phyloP scores from a whole-genome alignment of 2,329 filamentous ascomycete species.

The Chrysosporium keratinophilum region DNA sequence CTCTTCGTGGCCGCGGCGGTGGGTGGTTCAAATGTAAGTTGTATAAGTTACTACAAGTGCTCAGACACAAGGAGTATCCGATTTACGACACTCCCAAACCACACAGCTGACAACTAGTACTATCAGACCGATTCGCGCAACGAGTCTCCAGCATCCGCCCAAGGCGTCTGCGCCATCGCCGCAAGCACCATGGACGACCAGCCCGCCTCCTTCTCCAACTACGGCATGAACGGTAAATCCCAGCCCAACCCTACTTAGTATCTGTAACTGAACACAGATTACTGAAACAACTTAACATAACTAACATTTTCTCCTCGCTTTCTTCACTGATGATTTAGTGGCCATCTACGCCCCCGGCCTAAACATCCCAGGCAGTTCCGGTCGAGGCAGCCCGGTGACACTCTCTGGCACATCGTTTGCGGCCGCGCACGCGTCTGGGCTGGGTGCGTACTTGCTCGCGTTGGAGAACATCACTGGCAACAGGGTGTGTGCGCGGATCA shows the following conservation, averaged over 20 bases:
- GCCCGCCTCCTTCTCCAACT: conserved; percentile 35
- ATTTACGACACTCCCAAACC: too few relatives aligned
- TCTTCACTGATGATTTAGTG: too few relatives aligned
- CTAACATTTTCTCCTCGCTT: background rate
- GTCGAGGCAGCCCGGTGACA: conserved; percentile 31
- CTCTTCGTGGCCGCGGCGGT: conserved; percentile 34
- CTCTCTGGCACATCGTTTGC: conserved; percentile 31
- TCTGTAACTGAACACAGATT: too few relatives aligned
- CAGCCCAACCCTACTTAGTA: background rate
- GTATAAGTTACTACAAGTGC: too few relatives aligned
- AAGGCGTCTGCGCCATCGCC: conserved; percentile 33
- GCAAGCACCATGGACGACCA: conserved; percentile 27
- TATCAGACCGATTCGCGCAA: conserved; percentile 24
- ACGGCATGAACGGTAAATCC: conserved; percentile 27
- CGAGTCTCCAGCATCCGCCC: conserved; percentile 32
- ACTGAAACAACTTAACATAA: too few relatives aligned
- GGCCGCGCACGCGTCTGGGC: conserved; percentile 41
- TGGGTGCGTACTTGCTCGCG: conserved; percentile 43
- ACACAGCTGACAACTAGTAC: background rate
- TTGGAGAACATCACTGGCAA: conserved; percentile 42
- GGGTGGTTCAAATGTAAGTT: conserved; percentile 28
- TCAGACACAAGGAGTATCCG: too few relatives aligned
- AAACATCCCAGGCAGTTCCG: conserved; percentile 39
- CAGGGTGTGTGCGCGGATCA: conserved; percentile 41
- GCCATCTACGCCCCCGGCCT: conserved; percentile 50